phyloP scores from a whole-genome alignment of 225 moss, liverwort and hornwort species.

The Neckera pumila region DNA sequence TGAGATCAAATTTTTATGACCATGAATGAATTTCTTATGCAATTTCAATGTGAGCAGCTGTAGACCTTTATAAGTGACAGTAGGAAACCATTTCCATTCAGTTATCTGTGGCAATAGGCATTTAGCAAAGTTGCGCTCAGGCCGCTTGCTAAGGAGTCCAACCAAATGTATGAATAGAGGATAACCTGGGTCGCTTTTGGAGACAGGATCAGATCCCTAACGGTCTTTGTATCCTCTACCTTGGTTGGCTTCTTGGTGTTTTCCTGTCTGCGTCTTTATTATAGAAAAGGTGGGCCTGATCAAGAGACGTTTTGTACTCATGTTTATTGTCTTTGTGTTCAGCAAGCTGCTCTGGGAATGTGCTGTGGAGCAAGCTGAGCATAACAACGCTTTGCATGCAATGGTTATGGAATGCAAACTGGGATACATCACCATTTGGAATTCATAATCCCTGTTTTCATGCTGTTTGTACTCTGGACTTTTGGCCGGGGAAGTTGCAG shows the following conservation, averaged over 20 bases:
- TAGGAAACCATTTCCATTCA: background rate
- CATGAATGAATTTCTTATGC: background rate
- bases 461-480: background rate
- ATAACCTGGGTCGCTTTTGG: background rate
- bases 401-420: background rate
- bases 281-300: background rate
- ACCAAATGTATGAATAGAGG: background rate
- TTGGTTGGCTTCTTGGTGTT: background rate
- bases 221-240: background rate
- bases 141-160: background rate
- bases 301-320: background rate
- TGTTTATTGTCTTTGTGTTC: background rate
- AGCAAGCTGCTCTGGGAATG: background rate
- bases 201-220: background rate
- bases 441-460: background rate
- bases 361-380: background rate
- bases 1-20: background rate
- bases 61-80: background rate
- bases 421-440: background rate
- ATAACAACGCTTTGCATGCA: background rate
- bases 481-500: background rate
- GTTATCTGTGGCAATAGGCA: too few species aligned
- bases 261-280: background rate
- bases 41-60: background rate
- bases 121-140: background rate